Conservation (phyloP, 371 early-diverging fungal genomes). For the Mortierella sp. region DNA sequence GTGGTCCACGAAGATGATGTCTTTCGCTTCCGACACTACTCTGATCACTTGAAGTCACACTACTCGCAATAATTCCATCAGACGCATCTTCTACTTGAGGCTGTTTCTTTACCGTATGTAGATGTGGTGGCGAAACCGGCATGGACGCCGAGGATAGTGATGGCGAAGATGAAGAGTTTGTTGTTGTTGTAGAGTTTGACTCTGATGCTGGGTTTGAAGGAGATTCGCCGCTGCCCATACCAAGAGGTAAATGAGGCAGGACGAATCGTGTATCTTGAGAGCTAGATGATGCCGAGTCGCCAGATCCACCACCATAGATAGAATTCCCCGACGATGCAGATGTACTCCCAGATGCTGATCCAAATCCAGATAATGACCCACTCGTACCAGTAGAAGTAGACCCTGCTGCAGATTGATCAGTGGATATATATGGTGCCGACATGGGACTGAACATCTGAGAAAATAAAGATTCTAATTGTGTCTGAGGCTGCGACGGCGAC, state of each 20-base stretch:
- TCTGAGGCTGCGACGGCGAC: background rate
- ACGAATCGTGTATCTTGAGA: background rate
- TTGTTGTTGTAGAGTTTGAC: background rate
- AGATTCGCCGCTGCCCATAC: background rate
- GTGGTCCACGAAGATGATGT: background rate
- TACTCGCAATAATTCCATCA: background rate
- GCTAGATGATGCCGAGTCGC: background rate
- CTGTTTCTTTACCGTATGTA: background rate
- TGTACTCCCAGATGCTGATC: background rate
- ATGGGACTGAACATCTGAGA: background rate
- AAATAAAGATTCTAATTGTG: background rate
- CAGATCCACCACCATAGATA: background rate
- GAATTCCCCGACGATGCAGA: background rate
- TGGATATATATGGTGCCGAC: constrained; percentile 5
- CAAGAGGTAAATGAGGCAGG: background rate
- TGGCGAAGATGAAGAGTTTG: no score
- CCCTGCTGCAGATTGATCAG: background rate
- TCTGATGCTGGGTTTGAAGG: background rate
- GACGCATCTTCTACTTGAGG: background rate
- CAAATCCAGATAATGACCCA: background rate
- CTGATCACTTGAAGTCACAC: background rate
- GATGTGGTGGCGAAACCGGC: background rate
- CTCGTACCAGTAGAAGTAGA: background rate
- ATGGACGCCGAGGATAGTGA: background rate
- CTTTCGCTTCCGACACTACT: constrained; percentile 1